A percentile compares a stretch with the other conserved stretches of the same genome.
Conservation (phyloP, 352 stramenopile species). For the Globisporangium nagaii region DNA sequence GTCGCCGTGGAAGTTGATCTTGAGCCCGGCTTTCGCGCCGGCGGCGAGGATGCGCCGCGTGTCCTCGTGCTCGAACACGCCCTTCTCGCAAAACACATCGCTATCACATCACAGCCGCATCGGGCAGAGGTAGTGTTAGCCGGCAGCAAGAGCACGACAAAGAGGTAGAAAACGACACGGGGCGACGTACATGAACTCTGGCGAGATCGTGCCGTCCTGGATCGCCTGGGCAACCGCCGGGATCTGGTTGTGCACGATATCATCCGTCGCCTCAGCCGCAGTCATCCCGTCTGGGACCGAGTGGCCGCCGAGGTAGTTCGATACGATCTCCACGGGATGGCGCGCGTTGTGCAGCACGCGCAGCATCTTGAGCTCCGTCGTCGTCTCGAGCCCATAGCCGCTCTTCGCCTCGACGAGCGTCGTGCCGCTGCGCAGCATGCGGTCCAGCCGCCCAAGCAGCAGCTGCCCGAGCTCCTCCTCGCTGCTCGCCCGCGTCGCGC, state of each 20-base stretch:
- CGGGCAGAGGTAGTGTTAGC: neutral
- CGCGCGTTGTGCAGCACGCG: constrained; percentile 62
- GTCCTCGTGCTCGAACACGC: constrained; percentile 76
- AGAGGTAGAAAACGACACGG: no score
- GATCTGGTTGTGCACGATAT: constrained; percentile 76
- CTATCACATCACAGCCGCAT: constrained; percentile 5
- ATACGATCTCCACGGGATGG: constrained; percentile 68
- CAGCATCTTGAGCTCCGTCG: constrained; percentile 84
- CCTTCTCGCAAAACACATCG: constrained; percentile 84
- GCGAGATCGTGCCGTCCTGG: constrained; percentile 62
- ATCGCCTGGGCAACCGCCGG: constrained; percentile 60
- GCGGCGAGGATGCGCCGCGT: constrained; percentile 68
- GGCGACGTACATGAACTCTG: constrained; percentile 76
- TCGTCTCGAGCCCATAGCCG: constrained; percentile 76
- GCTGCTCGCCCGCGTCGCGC: constrained; percentile 57
- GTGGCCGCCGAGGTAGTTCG: constrained; percentile 72
- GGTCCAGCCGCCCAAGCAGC: constrained; percentile 51
- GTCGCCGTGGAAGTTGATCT: constrained; percentile 85
- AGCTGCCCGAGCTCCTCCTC: constrained; percentile 51
- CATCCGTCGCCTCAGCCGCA: constrained; percentile 47
- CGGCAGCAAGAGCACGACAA: no score
- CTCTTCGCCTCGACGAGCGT: constrained; percentile 82
- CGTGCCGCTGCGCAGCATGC: constrained; percentile 70
- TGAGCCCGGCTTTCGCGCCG: constrained; percentile 51
- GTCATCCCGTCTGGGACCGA: constrained; percentile 73